phyloP scores from a whole-genome alignment of 768 basidiomycete genomes.

The Tylopilus balloui region DNA sequence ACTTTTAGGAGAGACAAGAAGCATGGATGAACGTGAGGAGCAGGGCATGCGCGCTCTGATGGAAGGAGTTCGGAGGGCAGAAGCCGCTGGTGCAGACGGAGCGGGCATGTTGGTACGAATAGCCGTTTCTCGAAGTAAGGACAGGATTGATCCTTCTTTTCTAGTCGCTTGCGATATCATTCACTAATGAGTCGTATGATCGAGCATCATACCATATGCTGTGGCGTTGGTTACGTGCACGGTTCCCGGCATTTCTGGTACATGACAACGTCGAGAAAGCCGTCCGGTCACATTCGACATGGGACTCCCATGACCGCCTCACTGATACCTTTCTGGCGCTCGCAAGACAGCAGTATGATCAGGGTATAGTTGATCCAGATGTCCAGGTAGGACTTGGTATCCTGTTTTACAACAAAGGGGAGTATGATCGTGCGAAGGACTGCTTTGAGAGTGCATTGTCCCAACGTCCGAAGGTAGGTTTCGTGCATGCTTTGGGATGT shows the following conservation, averaged over 20 bases:
- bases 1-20: constrained; percentile 81
- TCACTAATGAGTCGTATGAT: constrained; percentile 91
- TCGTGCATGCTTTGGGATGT: not conserved
- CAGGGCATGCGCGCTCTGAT: constrained; percentile 74
- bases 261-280: constrained; percentile 54
- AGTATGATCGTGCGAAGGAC: constrained; percentile 87
- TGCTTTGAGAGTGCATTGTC: constrained; percentile 89
- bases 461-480: constrained; percentile 62
- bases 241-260: constrained; percentile 54
- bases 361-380: constrained; percentile 75
- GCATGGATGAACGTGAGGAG: constrained; percentile 87
- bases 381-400: constrained; percentile 93
- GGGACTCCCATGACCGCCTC: constrained; percentile 78
- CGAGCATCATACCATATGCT: constrained; percentile 81
- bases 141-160: constrained; percentile 9
- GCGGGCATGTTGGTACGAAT: constrained; percentile 68
- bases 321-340: constrained; percentile 80
- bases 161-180: constrained; percentile 92
- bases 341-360: constrained; percentile 75
- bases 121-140: not conserved
- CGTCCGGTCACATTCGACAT: constrained; percentile 54
- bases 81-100: constrained; percentile 57
- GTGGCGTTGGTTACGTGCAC: constrained; percentile 75
- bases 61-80: constrained; percentile 66
- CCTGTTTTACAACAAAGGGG: constrained; percentile 81